phyloP scores from a whole-genome alignment of 352 stramenopile genomes.

The Phytophthora citrophthora region DNA sequence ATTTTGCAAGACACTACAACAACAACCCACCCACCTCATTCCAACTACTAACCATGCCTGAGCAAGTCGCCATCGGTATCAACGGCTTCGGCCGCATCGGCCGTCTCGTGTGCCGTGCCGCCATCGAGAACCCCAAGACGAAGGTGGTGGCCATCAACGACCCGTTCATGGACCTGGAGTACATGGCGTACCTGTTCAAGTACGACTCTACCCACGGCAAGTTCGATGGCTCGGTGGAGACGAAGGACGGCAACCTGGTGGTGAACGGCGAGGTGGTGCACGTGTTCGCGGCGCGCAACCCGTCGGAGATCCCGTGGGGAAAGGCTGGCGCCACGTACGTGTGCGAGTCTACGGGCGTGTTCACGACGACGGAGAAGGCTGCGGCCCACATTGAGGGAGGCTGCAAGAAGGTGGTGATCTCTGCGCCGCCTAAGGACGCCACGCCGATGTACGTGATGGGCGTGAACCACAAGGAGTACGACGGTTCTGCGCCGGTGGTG shows the following conservation, averaged over 20 bases:
- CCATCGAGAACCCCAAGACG: slow-evolving; percentile 83
- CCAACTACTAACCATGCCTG: slow-evolving; percentile 2
- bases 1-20: not conserved
- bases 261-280: slow-evolving; percentile 93
- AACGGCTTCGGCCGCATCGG: slow-evolving; percentile 99
- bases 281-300: slow-evolving; percentile 94
- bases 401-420: slow-evolving; percentile 97
- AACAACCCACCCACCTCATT: not conserved
- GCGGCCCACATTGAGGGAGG: slow-evolving; percentile 92
- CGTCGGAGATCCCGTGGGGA: slow-evolving; percentile 93
- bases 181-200: slow-evolving; percentile 95
- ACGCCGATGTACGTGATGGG: slow-evolving; percentile 98
- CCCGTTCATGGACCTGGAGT: slow-evolving; percentile 94
- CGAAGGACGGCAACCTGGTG: slow-evolving; percentile 84
- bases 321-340: slow-evolving; percentile 93
- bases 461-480: slow-evolving; percentile 97
- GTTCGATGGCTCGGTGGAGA: slow-evolving; percentile 84
- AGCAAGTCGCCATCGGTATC: slow-evolving; percentile 93
- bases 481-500: slow-evolving; percentile 93
- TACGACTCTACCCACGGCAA: slow-evolving; percentile 93
- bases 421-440: slow-evolving; percentile 96
- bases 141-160: slow-evolving; percentile 95
- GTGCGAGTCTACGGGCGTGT: slow-evolving; percentile 87
- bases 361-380: slow-evolving; percentile 93
- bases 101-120: slow-evolving; percentile 94